Base-by-base conservation (phyloP, 1,284 basidiomycete genomes). In the Puccinia novopanici region DNA sequence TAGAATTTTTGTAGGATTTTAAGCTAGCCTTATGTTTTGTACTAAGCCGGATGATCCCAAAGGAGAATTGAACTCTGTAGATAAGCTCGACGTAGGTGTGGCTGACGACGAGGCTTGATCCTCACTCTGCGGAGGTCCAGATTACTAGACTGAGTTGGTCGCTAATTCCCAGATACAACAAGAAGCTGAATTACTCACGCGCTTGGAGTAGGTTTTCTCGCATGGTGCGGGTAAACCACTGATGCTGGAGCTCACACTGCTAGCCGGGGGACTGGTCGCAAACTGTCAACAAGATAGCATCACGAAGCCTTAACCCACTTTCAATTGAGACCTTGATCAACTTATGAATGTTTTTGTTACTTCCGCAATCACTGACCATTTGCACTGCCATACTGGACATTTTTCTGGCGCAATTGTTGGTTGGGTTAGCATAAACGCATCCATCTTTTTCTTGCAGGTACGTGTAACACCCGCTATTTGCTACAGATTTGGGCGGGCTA, bases 311-410 rank as follows among this genome's bases (percentile, higher is more conserved):
- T 15, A 70, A 70, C 6, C 24, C 45, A 70, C n/a, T n/a, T n/a
- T n/a, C n/a, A n/a, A n/a, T n/a, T n/a, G n/a, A n/a, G n/a, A n/a
- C n/a, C n/a, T n/a, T n/a, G n/a, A n/a, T n/a, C n/a, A n/a, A n/a
- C n/a, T n/a, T n/a, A n/a, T n/a, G n/a, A n/a, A n/a, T n/a, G 40
- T 65, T 12, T 3, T 27, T 15, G 45, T 4, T 27, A 61, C 22
- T 37, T 5, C 34, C 42, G 13, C n/a, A 50, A 27, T 12, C 12
- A 50, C 67, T 52, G 10, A 50, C 67, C 24, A 70, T 9, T 50
- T 70, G 67, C 22, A 70, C 67, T 30, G 45, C 67, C 27, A 70
- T 70, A 70, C 67, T 70, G 30, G 67, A 50, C 27, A 70, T 52
- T n/a, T 70, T 70, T 30, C 67, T 2, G 48, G 45, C 42, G 48